Evolutionary conservation across 2,329 filamentous ascomycete genomes (phyloP).

Genomic region (Hortaea werneckii): DNA sequence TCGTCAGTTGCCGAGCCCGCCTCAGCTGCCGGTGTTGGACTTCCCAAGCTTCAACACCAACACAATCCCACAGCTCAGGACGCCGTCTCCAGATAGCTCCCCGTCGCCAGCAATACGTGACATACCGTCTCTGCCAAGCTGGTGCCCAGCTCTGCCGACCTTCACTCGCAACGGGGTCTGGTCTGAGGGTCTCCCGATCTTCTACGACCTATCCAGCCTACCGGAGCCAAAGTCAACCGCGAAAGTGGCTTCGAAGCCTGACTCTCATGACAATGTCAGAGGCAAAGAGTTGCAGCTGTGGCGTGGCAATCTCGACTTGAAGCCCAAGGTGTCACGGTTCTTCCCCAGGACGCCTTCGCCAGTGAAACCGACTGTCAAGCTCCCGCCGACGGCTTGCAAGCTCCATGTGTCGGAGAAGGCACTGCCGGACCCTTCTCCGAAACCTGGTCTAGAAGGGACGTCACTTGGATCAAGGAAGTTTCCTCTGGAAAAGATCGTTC

Average conservation of each 20-base stretch:
- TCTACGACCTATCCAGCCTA: slow-evolving; percentile 19
- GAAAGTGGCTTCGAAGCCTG: not conserved
- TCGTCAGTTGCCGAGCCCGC: slow-evolving; percentile 7
- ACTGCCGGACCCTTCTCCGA: not conserved
- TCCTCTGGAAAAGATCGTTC: not conserved
- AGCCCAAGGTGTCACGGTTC: slow-evolving; percentile 20
- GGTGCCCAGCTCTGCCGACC: slow-evolving; percentile 19
- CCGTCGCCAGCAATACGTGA: not conserved
- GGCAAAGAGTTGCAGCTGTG: slow-evolving; percentile 14
- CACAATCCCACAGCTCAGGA: slow-evolving; percentile 10
- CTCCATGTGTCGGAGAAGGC: slow-evolving; percentile 11
- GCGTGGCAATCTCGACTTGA: slow-evolving; percentile 4
- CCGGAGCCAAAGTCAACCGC: slow-evolving; percentile 9
- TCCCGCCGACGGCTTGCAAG: slow-evolving; percentile 13
- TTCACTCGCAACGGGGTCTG: slow-evolving; percentile 13
- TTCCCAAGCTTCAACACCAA: slow-evolving; percentile 12
- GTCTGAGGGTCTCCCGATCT: slow-evolving; percentile 14
- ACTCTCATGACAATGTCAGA: not conserved
- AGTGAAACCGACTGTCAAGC: slow-evolving; percentile 12
- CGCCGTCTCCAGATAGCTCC: slow-evolving; percentile 3
- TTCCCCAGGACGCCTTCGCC: slow-evolving; percentile 12
- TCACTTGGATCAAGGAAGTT: not conserved
- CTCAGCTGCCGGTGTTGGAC: slow-evolving; percentile 14
- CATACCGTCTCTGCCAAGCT: slow-evolving; percentile 11
- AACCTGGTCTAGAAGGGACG: not conserved